Evolutionary conservation across 1,284 basidiomycete genomes (phyloP).

Genomic region (Tetrapyrgos nigripes): DNA sequence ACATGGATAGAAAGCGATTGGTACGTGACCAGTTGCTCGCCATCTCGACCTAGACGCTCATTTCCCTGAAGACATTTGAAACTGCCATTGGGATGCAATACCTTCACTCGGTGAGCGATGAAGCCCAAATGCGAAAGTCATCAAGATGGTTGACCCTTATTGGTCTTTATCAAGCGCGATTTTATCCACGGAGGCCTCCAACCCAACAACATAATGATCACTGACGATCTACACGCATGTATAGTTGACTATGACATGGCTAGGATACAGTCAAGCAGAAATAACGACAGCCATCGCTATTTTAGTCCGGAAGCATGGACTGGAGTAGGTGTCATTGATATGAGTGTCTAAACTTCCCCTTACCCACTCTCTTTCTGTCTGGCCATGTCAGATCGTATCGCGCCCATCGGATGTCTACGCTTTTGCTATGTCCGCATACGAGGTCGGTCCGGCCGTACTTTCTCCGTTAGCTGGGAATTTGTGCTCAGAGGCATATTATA

Average conservation of each 20-base stretch:
- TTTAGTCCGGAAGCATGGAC: slow-evolving; percentile 36
- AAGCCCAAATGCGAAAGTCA: background rate
- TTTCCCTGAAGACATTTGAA: slow-evolving; percentile 16
- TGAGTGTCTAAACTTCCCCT: background rate
- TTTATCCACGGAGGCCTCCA: slow-evolving; percentile 8
- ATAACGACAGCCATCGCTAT: slow-evolving; percentile 28
- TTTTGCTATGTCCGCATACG: slow-evolving; percentile 30
- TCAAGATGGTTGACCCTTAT: background rate
- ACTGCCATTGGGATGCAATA: slow-evolving; percentile 30
- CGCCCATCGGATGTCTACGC: slow-evolving; percentile 31
- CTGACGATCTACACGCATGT: slow-evolving; percentile 20
- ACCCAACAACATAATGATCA: slow-evolving; percentile 7
- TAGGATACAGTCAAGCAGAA: slow-evolving; percentile 22
- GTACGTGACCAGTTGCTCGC: slow-evolving; percentile 14
- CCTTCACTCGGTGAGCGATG: slow-evolving; percentile 25
- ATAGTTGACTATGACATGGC: slow-evolving; percentile 30
- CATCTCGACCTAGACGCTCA: background rate
- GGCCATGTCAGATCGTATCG: slow-evolving; percentile 22
- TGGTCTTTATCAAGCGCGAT: background rate
- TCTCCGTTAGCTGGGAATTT: too few relatives aligned
- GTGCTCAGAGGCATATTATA: too few relatives aligned
- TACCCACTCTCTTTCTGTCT: too few relatives aligned
- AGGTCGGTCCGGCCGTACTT: slow-evolving; percentile 22
- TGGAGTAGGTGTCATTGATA: slow-evolving; percentile 23
- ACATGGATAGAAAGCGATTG: slow-evolving; percentile 22